phyloP scores from a whole-genome alignment of 2,329 filamentous ascomycete species.

The Pestalotiopsis sp. region DNA sequence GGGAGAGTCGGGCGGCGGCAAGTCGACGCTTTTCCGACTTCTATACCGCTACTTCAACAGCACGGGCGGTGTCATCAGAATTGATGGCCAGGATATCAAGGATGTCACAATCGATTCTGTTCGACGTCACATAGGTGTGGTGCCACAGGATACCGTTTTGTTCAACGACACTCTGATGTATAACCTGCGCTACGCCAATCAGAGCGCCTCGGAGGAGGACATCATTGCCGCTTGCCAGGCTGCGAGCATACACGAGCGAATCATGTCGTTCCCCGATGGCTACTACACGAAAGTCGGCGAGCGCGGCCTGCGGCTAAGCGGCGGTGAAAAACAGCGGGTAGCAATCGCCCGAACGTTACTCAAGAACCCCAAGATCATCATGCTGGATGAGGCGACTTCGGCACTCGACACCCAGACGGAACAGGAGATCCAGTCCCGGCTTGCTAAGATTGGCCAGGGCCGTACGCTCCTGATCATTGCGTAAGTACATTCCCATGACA shows the following conservation, averaged over 20 bases:
- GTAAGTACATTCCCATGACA: slow-evolving; percentile 48
- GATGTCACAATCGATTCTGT: slow-evolving; percentile 93
- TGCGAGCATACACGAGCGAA: slow-evolving; percentile 91
- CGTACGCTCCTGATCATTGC: slow-evolving; percentile 96
- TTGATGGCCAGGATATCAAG: slow-evolving; percentile 84
- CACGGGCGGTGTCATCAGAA: slow-evolving; percentile 74
- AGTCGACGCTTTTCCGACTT: slow-evolving; percentile 93
- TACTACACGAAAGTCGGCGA: slow-evolving; percentile 92
- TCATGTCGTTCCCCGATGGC: slow-evolving; percentile 82
- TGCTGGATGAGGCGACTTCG: slow-evolving; percentile 91
- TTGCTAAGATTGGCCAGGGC: slow-evolving; percentile 79
- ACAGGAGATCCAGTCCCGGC: slow-evolving; percentile 86
- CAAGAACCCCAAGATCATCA: slow-evolving; percentile 88
- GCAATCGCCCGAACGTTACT: slow-evolving; percentile 92
- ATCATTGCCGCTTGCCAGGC: slow-evolving; percentile 81
- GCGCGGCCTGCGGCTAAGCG: slow-evolving; percentile 82
- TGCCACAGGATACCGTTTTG: slow-evolving; percentile 92
- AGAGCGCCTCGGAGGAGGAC: slow-evolving; percentile 77
- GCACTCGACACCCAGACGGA: slow-evolving; percentile 91
- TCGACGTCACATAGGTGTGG: slow-evolving; percentile 87
- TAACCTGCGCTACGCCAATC: slow-evolving; percentile 89
- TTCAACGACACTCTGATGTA: slow-evolving; percentile 97
- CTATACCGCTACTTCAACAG: slow-evolving; percentile 97
- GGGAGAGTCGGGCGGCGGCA: slow-evolving; percentile 94
- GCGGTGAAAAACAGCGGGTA: slow-evolving; percentile 91